Evolutionary conservation across 1,284 basidiomycete species (phyloP), one percentile per base, ranked within the genome.

Genomic region (Laetiporus sulphureus): DNA sequence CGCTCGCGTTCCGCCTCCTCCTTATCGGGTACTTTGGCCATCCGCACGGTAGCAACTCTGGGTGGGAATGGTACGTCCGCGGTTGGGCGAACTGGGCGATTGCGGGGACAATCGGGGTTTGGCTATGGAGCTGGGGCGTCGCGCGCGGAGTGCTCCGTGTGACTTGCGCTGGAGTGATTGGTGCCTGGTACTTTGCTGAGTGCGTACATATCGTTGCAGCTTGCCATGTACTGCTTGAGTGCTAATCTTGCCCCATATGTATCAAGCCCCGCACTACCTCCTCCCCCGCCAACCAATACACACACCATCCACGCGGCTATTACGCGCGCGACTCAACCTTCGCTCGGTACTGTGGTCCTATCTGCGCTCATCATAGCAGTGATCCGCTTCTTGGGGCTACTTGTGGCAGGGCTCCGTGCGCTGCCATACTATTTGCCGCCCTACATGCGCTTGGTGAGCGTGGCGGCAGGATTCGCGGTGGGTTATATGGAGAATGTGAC

Each of bases 121-220:
- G 91, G 89, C 62, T 93, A 2, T 97, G 92, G 92, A 87, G 78
- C 8, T 94, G 91, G 88, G 87, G 82, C 13, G 82, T 96, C 3
- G 79, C 88, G 12, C 73, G 92, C 23, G 92, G 93, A 1, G 61
- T 91, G 0, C 66, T 92, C 40, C 71, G 90, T 4, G 88, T 87
- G 31, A 79, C 83, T 0, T 81, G 84, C 35, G 83, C 90, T 0
- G 85, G 81, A 20, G 88, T 93, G 1, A 77, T 97, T 29, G 93
- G 91, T 1, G 82, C 86, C 31, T 97, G 92, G 91, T 96, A 95
- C 60, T 95, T 92, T 56, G 75, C 85, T 35, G 76, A 88, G 82
- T 89, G 58, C 58, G 77, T 66, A 2, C 15, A 10, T 27, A 2
- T 35, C 16, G 7, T 15, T 8, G 10, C 23, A 39, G 6, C 7